These are phyloP conservation scores for Wickerhamiella cacticola DNA, from an alignment of 805 yeast species.

Conservation along the genomic window DNA sequence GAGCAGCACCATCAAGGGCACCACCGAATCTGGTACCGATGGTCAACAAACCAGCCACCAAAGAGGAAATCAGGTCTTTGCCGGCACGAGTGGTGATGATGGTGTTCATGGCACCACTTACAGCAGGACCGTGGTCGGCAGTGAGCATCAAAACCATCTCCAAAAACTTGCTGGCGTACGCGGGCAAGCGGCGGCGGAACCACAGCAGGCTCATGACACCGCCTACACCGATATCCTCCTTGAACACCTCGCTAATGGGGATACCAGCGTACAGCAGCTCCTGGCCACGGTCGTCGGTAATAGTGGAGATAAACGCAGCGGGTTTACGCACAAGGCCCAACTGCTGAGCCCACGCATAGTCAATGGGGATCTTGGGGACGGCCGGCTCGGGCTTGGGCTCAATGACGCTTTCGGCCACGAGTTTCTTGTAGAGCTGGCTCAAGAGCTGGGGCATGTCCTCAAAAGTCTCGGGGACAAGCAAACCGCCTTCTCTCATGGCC, in stretches of 20 bases:
- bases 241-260: conserved; percentile 37
- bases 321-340: conserved; percentile 38
- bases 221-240: conserved; percentile 37
- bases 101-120: conserved; percentile 38
- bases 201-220: conserved; percentile 38
- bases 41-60: conserved; percentile 35
- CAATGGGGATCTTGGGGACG: conserved; percentile 38
- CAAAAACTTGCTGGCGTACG: conserved; percentile 35
- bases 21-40: conserved; percentile 39
- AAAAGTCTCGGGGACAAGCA: conserved; percentile 72
- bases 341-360: conserved; percentile 39
- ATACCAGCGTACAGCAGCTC: conserved; percentile 37
- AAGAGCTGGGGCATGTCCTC: conserved; percentile 35
- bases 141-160: conserved; percentile 41
- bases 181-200: conserved; percentile 36
- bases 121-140: conserved; percentile 40
- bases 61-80: conserved; percentile 36
- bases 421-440: conserved; percentile 61
- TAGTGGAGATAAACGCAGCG: conserved; percentile 38
- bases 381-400: conserved; percentile 34
- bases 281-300: conserved; percentile 39
- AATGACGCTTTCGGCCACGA: conserved; percentile 34
- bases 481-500: conserved; percentile 85
- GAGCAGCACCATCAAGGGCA: conserved; percentile 38
- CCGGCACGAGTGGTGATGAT: conserved; percentile 39